Evolutionary conservation across 2,329 filamentous ascomycete species (phyloP).

Genomic region (Ceratocystis destructans): DNA sequence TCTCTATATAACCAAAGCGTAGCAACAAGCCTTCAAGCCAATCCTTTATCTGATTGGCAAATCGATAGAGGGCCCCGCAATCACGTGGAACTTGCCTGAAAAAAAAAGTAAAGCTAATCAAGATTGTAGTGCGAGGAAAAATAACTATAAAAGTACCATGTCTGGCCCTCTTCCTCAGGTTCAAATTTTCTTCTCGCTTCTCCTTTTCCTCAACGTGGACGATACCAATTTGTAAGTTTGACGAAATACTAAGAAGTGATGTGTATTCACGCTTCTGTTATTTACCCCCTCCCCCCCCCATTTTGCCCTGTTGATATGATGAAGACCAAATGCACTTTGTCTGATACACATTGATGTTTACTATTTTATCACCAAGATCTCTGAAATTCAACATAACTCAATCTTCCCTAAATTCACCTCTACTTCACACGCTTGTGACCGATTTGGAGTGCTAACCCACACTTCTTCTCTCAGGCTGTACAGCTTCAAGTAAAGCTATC

Average conservation of each 20-base stretch:
- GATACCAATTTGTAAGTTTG: slow-evolving; percentile 26
- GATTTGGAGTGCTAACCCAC: background rate
- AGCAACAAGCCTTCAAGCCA: background rate
- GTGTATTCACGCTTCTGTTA: background rate
- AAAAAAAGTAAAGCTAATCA: background rate
- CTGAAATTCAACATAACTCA: slow-evolving; percentile 34
- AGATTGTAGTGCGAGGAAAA: background rate
- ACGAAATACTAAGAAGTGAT: background rate
- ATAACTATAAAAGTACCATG: slow-evolving; percentile 12
- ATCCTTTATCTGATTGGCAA: background rate
- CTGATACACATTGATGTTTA: slow-evolving; percentile 42
- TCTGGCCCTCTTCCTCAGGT: background rate
- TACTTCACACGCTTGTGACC: background rate
- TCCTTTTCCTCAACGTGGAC: slow-evolving; percentile 14
- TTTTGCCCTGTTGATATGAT: slow-evolving; percentile 33
- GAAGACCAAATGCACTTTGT: slow-evolving; percentile 42
- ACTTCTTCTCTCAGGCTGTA: background rate
- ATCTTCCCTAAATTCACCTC: background rate
- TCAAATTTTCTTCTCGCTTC: slow-evolving; percentile 6
- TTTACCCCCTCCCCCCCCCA: background rate
- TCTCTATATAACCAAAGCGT: slow-evolving; percentile 3
- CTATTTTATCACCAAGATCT: slow-evolving; percentile 58
- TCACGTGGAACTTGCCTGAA: background rate
- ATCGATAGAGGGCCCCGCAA: background rate
- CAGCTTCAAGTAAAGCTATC: background rate